Evolutionary conservation across 306 rosid genomes (phyloP).

Genomic region (Hippophae tibetana): DNA sequence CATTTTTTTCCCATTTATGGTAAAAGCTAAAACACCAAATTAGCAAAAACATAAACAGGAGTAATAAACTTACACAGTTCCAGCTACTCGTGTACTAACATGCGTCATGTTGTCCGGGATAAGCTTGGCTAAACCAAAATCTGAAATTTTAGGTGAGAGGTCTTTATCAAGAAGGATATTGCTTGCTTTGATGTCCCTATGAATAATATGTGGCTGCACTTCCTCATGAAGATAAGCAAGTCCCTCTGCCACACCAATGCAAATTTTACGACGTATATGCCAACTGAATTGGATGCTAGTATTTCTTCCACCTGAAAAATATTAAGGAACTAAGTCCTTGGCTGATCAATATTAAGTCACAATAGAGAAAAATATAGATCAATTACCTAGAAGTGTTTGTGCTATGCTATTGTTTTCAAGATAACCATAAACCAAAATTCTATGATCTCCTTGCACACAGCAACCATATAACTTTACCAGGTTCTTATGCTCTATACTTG

Average conservation of each 20-base stretch:
- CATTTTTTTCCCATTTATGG: no score
- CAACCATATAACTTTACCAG: constrained; percentile 74
- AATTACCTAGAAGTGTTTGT: constrained; percentile 58
- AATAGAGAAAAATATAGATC: constrained; percentile 5
- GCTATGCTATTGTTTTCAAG: constrained; percentile 80
- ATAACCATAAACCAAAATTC: constrained; percentile 82
- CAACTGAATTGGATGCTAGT: constrained; percentile 51
- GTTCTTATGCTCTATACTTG: constrained; percentile 59
- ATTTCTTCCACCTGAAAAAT: constrained; percentile 38
- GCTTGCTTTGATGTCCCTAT: constrained; percentile 79
- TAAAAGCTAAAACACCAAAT: background rate
- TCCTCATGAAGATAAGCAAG: constrained; percentile 67
- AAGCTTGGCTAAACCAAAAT: constrained; percentile 87
- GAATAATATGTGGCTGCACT: constrained; percentile 62
- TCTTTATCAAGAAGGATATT: constrained; percentile 58
- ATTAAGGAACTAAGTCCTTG: constrained; percentile 20
- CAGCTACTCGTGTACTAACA: constrained; percentile 73
- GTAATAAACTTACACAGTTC: constrained; percentile 52
- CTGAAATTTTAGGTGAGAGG: constrained; percentile 59
- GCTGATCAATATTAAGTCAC: constrained; percentile 7
- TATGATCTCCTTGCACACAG: constrained; percentile 53
- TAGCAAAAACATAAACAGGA: constrained; percentile 6
- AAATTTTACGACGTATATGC: constrained; percentile 42
- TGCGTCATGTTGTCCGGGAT: constrained; percentile 57
- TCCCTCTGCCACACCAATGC: constrained; percentile 71